Conservation (phyloP, 441 rosid genomes). For the Populus trichocarpa region DNA sequence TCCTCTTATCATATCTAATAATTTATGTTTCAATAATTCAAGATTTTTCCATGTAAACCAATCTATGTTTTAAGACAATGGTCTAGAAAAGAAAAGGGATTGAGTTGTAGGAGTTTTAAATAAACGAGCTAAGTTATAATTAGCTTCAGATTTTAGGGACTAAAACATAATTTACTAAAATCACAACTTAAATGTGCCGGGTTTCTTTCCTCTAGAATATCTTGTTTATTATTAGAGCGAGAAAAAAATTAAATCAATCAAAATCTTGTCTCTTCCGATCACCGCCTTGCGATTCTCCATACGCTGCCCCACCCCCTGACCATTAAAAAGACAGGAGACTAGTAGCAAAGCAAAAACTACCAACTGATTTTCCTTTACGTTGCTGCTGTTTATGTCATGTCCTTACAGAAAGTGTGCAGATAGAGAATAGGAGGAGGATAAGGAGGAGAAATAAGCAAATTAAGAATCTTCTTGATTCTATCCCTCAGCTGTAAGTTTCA, state of each 20-base stretch:
- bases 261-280: neutral
- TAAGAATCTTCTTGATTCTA: neutral
- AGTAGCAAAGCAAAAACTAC: neutral
- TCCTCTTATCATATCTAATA: no score
- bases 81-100: no score
- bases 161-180: neutral
- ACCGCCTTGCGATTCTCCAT: neutral
- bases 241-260: no score
- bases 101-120: no score
- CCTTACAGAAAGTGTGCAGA: neutral
- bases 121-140: neutral
- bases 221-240: no score
- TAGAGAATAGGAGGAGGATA: neutral
- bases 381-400: neutral
- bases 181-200: neutral
- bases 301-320: neutral
- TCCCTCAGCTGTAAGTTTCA: neutral
- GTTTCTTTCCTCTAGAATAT: neutral
- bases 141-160: neutral
- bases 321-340: neutral
- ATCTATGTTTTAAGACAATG: no score
- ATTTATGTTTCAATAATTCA: no score
- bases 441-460: neutral
- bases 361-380: neutral
- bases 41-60: no score